A percentile compares a stretch with the other conserved stretches of the same genome.
Conservation (phyloP, 2,329 filamentous ascomycete species). For the Fusarium burgessii region DNA sequence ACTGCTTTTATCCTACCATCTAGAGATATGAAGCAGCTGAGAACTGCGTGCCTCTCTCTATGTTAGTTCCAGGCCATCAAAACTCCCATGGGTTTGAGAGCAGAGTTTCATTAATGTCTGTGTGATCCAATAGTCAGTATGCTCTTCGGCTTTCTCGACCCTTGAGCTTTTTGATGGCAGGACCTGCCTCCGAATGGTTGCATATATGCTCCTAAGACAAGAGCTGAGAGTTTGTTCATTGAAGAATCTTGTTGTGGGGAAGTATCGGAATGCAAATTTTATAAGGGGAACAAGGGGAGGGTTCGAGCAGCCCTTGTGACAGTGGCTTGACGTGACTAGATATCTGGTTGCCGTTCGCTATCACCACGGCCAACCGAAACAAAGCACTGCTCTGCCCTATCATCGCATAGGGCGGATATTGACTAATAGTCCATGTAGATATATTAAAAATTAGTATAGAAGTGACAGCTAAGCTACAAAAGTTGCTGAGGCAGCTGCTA, state of each 20-base stretch:
- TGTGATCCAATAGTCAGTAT: neutral
- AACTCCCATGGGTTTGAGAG: neutral
- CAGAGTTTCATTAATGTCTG: too few relatives aligned
- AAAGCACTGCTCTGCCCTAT: neutral
- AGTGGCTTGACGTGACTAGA: neutral
- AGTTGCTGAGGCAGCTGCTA: neutral
- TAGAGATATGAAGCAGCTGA: neutral
- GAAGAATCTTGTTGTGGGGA: too few relatives aligned
- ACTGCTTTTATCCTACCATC: neutral
- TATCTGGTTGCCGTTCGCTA: too few relatives aligned
- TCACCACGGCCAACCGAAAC: neutral
- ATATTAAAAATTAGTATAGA: too few relatives aligned
- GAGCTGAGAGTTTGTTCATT: too few relatives aligned
- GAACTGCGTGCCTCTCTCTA: neutral
- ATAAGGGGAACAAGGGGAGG: neutral
- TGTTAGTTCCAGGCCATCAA: neutral
- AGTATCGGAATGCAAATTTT: accelerated
- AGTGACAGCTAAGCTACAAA: too few relatives aligned
- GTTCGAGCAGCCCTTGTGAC: too few relatives aligned
- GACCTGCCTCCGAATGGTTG: accelerated
- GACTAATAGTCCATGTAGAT: too few relatives aligned
- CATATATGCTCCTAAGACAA: neutral
- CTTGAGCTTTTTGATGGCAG: neutral
- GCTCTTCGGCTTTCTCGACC: neutral
- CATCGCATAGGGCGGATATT: too few relatives aligned